Evolutionary conservation across 805 yeast species (phyloP).

Genomic region (Scheffersomyces lignosus): DNA sequence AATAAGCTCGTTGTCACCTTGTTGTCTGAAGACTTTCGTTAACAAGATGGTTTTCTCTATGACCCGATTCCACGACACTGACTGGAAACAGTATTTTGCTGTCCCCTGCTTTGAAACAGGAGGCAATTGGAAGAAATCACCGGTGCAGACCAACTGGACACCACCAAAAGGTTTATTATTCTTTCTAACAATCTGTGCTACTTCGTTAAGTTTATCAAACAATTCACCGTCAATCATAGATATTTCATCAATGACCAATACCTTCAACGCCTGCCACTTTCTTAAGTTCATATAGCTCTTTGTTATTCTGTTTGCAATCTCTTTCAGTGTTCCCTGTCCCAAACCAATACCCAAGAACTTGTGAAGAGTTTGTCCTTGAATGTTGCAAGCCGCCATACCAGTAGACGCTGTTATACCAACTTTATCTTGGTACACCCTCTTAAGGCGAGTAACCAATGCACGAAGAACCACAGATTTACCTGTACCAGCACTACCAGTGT

Average conservation of each 20-base stretch:
- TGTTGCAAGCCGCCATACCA: slow-evolving; percentile 92
- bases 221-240: slow-evolving; percentile 89
- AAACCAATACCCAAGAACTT: slow-evolving; percentile 84
- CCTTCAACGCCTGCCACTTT: slow-evolving; percentile 69
- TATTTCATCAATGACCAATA: slow-evolving; percentile 85
- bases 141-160: slow-evolving; percentile 82
- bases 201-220: slow-evolving; percentile 68
- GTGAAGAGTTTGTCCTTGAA: slow-evolving; percentile 89
- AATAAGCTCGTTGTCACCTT: slow-evolving; percentile 73
- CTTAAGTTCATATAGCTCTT: slow-evolving; percentile 42
- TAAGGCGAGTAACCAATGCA: slow-evolving; percentile 52
- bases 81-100: slow-evolving; percentile 70
- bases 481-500: slow-evolving; percentile 86
- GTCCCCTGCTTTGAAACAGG: slow-evolving; percentile 62
- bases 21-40: slow-evolving; percentile 83
- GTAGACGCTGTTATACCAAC: slow-evolving; percentile 95
- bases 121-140: slow-evolving; percentile 96
- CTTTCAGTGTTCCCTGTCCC: slow-evolving; percentile 53
- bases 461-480: slow-evolving; percentile 75
- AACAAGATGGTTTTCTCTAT: slow-evolving; percentile 68
- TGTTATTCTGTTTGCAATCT: slow-evolving; percentile 49
- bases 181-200: slow-evolving; percentile 62
- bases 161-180: slow-evolving; percentile 83
- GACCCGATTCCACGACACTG: slow-evolving; percentile 64
- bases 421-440: slow-evolving; percentile 33